Conservation (phyloP, 2,329 filamentous ascomycete species). For the Paraphaeosphaeria sporulosa region DNA sequence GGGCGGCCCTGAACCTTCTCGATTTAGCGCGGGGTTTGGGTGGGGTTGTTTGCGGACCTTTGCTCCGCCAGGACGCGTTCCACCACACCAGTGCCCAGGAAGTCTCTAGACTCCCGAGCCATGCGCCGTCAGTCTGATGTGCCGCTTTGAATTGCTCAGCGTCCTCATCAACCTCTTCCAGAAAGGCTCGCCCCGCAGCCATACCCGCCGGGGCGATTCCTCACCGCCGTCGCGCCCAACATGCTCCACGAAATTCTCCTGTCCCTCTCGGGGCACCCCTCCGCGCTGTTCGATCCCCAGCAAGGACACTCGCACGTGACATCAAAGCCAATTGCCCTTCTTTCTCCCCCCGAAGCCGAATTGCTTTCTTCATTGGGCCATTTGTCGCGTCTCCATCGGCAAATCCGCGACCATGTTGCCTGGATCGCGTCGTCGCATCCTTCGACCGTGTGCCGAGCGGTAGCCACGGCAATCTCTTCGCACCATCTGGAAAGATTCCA, state of each 20-base stretch:
- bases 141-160: slow-evolving; percentile 48
- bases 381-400: slow-evolving; percentile 79
- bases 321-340: slow-evolving; percentile 52
- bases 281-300: slow-evolving; percentile 75
- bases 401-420: slow-evolving; percentile 71
- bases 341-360: slow-evolving; percentile 81
- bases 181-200: slow-evolving; percentile 27
- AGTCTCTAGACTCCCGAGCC: too few relatives aligned
- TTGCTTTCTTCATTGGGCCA: slow-evolving; percentile 79
- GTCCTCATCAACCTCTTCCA: slow-evolving; percentile 40
- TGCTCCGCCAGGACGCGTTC: slow-evolving; percentile 3
- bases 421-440: slow-evolving; percentile 74
- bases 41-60: slow-evolving; percentile 11
- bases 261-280: slow-evolving; percentile 92
- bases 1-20: slow-evolving; percentile 5
- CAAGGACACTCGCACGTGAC: slow-evolving; percentile 50
- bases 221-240: slow-evolving; percentile 26
- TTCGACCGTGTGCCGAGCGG: slow-evolving; percentile 86
- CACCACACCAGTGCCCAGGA: not conserved
- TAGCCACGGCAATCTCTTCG: slow-evolving; percentile 78
- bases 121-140: slow-evolving; percentile 31
- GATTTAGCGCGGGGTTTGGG: slow-evolving; percentile 10
- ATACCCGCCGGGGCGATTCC: slow-evolving; percentile 17
- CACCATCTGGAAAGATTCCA: slow-evolving; percentile 83
- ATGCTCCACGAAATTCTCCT: slow-evolving; percentile 99